A percentile compares a stretch with the other conserved stretches of the same genome.
Evolutionary conservation across 73 alveolate species (phyloP).

Genomic region (Paramecium tetraurelia): DNA sequence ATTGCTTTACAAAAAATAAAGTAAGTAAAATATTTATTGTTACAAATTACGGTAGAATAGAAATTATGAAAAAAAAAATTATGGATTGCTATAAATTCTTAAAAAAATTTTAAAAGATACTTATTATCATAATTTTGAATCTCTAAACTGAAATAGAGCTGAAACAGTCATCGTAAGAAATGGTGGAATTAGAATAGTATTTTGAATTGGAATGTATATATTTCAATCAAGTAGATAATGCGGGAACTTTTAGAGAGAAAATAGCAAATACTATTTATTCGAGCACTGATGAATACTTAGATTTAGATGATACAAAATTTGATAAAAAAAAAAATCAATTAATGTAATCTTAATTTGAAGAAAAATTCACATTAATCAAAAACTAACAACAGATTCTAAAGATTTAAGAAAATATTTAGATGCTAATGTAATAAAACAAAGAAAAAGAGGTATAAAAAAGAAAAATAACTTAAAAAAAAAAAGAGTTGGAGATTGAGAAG

Average conservation of each 20-base stretch:
- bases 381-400: background rate
- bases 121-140: background rate
- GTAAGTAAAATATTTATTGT: background rate
- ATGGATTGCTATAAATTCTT: background rate
- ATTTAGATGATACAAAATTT: background rate
- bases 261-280: background rate
- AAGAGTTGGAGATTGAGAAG: too few relatives aligned
- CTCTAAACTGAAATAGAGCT: background rate
- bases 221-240: background rate
- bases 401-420: background rate
- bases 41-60: background rate
- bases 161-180: too few relatives aligned
- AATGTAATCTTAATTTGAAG: background rate
- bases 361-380: background rate
- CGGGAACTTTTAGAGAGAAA: background rate
- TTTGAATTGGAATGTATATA: background rate
- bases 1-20: background rate
- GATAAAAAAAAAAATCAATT: background rate
- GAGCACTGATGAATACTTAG: background rate
- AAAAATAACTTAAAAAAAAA: too few relatives aligned
- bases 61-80: background rate
- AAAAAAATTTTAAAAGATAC: background rate
- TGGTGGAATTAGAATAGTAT: too few relatives aligned
- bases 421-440: background rate
- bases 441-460: too few relatives aligned